Evolutionary conservation across 2,329 filamentous ascomycete genomes (phyloP), one percentile per base, ranked within the genome.

Genomic region (Colletotrichum sp.): DNA sequence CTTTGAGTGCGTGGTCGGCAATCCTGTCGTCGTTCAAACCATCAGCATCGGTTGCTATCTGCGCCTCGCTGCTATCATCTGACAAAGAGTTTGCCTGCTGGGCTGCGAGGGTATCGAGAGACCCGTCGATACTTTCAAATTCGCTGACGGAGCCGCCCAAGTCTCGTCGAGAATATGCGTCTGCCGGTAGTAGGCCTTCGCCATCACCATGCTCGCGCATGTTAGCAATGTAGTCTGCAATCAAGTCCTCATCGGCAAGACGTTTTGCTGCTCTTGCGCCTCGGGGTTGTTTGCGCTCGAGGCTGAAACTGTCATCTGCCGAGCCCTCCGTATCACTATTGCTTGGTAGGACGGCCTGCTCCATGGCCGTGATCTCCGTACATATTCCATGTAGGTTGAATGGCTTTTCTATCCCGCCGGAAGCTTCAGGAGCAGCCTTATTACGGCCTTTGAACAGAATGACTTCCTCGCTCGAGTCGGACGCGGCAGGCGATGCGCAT

Each of bases 171-270:
- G 80, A 79, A 16, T 93, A 90, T 82, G 92, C 89, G 80, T 93
- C 90, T 81, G 92, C 93, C 68, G 90, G 86, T 34, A 94, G 82
- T 28, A 93, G 84, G 52, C 93, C 92, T 77, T 95, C 92, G 10
- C 91, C 88, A 79, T 86, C 84, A 30, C 86, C 86, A 64, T 88
- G 87, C 2, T 87, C 87, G 22, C 84, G 84, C 80, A 95, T 88
- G 77, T 95, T 95, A 59, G 90, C 89, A 80, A 95, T 93, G 79
- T 96, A 96, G 80, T 96, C 94, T 2, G 91, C 90, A 79, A 93
- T 84, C 57, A 92, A 86, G 1, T 88, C 90, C 52, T 92, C 90
- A 22, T 93, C 89, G 9, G 89, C 86, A 4, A 83, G 84, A 15
- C 36, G 34, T 57, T 39, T 72, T n/a, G 39, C 15, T 6, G 18